phyloP scores from a whole-genome alignment of 2,329 filamentous ascomycete genomes.

The Aspergillus latus region DNA sequence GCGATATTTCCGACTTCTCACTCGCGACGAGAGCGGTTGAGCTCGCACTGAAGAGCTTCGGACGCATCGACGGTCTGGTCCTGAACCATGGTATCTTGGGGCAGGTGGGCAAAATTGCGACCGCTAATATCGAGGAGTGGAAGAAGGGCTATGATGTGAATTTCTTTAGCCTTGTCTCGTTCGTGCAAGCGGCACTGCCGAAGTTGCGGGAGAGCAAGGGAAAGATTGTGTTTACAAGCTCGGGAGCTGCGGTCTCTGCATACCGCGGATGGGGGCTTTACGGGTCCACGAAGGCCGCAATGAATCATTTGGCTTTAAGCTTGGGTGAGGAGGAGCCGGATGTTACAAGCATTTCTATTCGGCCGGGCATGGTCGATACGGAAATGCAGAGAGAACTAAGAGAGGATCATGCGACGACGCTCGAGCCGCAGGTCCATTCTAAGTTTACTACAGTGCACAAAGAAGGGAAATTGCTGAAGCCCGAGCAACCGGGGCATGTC shows the following conservation, averaged over 20 bases:
- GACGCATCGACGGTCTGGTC: conserved; percentile 74
- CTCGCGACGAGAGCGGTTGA: conserved; percentile 63
- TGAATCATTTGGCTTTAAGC: conserved; percentile 34
- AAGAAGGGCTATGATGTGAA: conserved; percentile 76
- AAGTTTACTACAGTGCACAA: conserved; percentile 71
- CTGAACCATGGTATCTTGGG: conserved; percentile 83
- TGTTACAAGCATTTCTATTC: conserved; percentile 30
- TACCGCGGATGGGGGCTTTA: conserved; percentile 40
- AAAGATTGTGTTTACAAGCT: conserved; percentile 39
- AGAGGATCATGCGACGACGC: conserved; percentile 63
- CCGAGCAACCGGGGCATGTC: conserved; percentile 81
- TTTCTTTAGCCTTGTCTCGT: conserved; percentile 75
- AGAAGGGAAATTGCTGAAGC: conserved; percentile 70
- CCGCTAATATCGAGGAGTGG: conserved; percentile 72
- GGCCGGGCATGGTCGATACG: conserved; percentile 38
- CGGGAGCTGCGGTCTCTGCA: conserved; percentile 33
- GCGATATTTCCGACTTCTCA: conserved; percentile 56
- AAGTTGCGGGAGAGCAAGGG: conserved; percentile 36
- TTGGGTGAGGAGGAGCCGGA: conserved; percentile 33
- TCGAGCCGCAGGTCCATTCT: conserved; percentile 58
- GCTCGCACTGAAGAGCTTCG: conserved; percentile 66
- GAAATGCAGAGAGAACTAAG: conserved; percentile 62
- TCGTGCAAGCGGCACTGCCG: conserved; percentile 51
- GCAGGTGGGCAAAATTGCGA: conserved; percentile 69
- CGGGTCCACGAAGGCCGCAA: conserved; percentile 38